Evolutionary conservation across 768 basidiomycete species (phyloP).

Genomic region (Lentinula raphanica): DNA sequence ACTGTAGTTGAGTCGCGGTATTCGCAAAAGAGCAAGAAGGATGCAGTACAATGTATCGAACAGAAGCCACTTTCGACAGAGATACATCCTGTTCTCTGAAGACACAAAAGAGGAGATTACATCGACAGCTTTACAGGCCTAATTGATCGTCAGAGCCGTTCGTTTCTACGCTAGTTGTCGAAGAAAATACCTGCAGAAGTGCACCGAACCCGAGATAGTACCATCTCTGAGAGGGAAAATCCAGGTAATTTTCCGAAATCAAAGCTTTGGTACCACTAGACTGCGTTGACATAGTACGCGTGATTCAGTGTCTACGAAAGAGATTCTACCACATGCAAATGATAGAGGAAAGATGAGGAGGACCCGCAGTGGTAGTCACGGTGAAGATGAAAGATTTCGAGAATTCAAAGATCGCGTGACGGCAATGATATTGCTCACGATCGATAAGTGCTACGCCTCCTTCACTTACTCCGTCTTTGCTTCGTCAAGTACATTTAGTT

Average conservation of each 20-base stretch:
- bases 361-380: too few species aligned
- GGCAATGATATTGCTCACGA: not conserved
- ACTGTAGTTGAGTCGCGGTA: conserved; percentile 68
- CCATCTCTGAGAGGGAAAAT: conserved; percentile 74
- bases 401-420: not conserved
- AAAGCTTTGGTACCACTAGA: conserved; percentile 29
- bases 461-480: too few species aligned
- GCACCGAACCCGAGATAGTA: conserved; percentile 73
- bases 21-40: conserved; percentile 56
- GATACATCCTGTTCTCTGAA: conserved; percentile 33
- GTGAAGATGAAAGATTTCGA: too few species aligned
- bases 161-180: not conserved
- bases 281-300: conserved; percentile 16
- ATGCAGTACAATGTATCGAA: conserved; percentile 60
- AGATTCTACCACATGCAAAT: not conserved
- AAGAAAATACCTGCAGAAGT: conserved; percentile 59
- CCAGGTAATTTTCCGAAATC: conserved; percentile 69
- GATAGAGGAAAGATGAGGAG: too few species aligned
- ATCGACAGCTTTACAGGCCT: conserved; percentile 79
- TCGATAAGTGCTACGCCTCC: too few species aligned
- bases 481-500: too few species aligned
- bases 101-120: conserved; percentile 52
- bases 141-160: conserved; percentile 7
- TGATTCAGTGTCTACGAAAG: not conserved
- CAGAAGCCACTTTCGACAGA: conserved; percentile 68